Evolutionary conservation across 2,329 filamentous ascomycete species (phyloP).

Genomic region (Allantophomopsis cytisporea): DNA sequence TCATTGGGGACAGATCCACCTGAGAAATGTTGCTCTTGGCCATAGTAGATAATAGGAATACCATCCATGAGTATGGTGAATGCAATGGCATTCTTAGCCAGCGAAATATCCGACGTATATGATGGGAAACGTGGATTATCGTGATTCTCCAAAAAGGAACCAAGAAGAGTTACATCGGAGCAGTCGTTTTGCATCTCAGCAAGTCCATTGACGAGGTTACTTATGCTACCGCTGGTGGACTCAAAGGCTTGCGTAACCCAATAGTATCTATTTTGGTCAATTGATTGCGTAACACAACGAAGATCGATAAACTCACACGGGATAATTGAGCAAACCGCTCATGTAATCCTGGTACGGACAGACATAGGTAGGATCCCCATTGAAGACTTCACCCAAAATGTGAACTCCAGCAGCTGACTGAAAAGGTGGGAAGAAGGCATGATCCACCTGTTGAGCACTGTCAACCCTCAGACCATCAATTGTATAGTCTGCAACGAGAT

Average conservation of each 20-base stretch:
- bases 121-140: constrained; percentile 12
- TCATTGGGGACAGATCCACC: constrained; percentile 23
- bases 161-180: constrained; percentile 22
- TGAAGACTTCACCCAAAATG: constrained; percentile 44
- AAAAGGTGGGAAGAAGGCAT: constrained; percentile 41
- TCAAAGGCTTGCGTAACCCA: constrained; percentile 15
- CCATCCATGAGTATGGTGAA: constrained; percentile 35
- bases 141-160: constrained; percentile 25
- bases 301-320: constrained; percentile 22
- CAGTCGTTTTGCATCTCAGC: constrained; percentile 13
- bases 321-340: constrained; percentile 48
- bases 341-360: constrained; percentile 39
- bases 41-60: constrained; percentile 38
- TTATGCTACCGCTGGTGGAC: constrained; percentile 13
- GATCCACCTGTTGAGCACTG: constrained; percentile 30
- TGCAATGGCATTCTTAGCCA: constrained; percentile 31
- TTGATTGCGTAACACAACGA: background rate
- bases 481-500: constrained; percentile 16
- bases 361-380: constrained; percentile 37
- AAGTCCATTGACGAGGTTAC: constrained; percentile 14
- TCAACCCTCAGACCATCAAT: constrained; percentile 37
- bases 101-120: constrained; percentile 9
- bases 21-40: constrained; percentile 35
- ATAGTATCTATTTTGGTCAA: constrained; percentile 8
- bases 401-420: constrained; percentile 38